Evolutionary conservation across 225 moss, liverwort and hornwort genomes (phyloP).

Genomic region (Anthoceros angustus): DNA sequence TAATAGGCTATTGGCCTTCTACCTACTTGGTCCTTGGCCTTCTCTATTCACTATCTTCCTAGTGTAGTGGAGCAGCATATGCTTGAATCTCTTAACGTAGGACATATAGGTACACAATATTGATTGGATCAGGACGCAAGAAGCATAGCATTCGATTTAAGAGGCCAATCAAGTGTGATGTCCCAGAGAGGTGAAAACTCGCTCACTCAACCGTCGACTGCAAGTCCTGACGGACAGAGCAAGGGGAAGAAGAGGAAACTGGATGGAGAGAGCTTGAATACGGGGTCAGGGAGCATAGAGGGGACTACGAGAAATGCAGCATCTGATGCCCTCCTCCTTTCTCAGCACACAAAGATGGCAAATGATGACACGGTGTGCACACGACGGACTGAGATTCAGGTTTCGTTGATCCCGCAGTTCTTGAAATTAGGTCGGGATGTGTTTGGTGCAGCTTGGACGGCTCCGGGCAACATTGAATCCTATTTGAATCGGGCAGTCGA

Average conservation of each 20-base stretch:
- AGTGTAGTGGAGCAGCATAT: no score
- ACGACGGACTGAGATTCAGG: constrained; percentile 97
- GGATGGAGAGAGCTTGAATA: neutral
- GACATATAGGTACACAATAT: no score
- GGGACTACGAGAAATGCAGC: constrained; percentile 81
- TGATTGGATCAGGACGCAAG: no score
- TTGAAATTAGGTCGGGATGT: constrained; percentile 79
- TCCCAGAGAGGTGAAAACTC: no score
- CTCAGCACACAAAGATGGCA: constrained; percentile 78
- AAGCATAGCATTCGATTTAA: no score
- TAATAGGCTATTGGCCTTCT: no score
- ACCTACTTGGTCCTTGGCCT: no score
- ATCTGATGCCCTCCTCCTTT: constrained; percentile 67
- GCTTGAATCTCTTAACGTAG: no score
- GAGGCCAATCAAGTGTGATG: no score
- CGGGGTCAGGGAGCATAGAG: neutral
- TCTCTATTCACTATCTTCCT: no score
- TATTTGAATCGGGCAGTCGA: constrained; percentile 77
- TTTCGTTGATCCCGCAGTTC: constrained; percentile 79
- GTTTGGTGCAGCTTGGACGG: constrained; percentile 88
- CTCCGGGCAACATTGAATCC: constrained; percentile 77
- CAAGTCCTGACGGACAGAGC: no score
- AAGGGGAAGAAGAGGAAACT: neutral
- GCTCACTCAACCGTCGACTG: no score
- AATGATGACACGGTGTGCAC: constrained; percentile 72